Evolutionary conservation across 2,329 filamentous ascomycete species (phyloP).

Genomic region (Falciphora oryzae): DNA sequence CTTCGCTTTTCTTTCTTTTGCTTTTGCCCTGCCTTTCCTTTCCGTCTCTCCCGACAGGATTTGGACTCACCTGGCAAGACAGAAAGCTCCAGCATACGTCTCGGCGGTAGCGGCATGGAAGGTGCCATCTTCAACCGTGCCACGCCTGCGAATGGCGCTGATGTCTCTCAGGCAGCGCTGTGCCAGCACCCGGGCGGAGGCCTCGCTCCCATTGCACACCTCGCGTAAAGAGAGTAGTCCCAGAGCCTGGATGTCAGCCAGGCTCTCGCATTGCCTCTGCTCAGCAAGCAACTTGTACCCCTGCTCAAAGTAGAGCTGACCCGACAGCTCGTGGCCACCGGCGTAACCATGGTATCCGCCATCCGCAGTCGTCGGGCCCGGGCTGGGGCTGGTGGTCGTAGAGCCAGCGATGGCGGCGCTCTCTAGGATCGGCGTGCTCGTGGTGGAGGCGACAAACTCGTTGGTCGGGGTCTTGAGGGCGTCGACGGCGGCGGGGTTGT

Average conservation of each 20-base stretch:
- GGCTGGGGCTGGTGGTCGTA: neutral
- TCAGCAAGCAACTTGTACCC: conserved; percentile 6
- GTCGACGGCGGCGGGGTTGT: neutral
- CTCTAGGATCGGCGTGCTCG: neutral
- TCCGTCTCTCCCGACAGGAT: neutral
- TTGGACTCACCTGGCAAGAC: neutral
- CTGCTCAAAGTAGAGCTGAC: conserved; percentile 1
- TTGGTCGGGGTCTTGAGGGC: neutral
- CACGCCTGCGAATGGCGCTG: neutral
- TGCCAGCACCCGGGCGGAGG: neutral
- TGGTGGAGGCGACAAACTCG: neutral
- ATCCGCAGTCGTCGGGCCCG: neutral
- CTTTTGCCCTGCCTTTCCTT: neutral
- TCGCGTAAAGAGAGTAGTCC: neutral
- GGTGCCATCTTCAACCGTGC: neutral
- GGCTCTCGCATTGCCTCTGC: neutral
- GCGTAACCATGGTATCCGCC: too few relatives aligned
- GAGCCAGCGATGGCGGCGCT: neutral
- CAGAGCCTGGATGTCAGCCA: conserved; percentile 8
- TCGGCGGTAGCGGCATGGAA: neutral
- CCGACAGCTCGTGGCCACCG: neutral
- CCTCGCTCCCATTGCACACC: neutral
- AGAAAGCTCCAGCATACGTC: conserved; percentile 3
- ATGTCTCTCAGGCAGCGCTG: neutral
- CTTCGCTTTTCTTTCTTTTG: neutral